Conservation (phyloP, 140 eudicot species). For the Oenanthe javanica region DNA sequence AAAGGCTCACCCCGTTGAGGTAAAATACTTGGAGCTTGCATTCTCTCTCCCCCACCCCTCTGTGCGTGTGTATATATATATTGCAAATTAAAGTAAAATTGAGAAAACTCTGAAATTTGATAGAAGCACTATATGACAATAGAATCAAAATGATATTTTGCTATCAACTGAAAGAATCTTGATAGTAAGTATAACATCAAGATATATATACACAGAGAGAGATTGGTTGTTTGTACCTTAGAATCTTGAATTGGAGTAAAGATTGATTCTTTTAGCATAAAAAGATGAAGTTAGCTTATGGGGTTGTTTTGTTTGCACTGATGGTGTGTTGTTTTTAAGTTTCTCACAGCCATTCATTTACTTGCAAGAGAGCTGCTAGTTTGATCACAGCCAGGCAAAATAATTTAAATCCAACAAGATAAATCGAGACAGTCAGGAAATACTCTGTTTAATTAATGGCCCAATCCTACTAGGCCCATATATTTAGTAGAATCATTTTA, state of each 20-base stretch:
- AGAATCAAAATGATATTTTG: neutral
- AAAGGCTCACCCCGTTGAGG: conserved; percentile 22
- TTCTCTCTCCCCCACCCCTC: neutral
- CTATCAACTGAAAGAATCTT: neutral
- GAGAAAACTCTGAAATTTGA: neutral
- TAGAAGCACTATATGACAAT: neutral
- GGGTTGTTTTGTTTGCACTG: neutral
- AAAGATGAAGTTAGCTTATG: neutral
- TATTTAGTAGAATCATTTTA: too few species aligned
- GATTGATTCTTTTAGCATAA: neutral
- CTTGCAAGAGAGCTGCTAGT: neutral
- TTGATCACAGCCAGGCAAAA: neutral
- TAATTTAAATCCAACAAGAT: neutral
- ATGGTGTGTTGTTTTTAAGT: neutral
- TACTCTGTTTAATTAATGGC: neutral
- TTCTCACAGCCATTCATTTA: conserved; percentile 39
- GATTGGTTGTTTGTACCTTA: conserved; percentile 20
- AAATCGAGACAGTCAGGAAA: neutral
- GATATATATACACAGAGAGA: neutral
- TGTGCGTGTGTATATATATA: neutral
- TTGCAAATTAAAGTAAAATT: neutral
- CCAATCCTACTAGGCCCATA: neutral
- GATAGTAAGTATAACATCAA: conserved; percentile 1
- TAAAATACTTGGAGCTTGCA: conserved; percentile 40
- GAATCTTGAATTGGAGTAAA: neutral